Evolutionary conservation across 148 eudicot species (phyloP), one percentile per base, ranked within the genome.

Genomic region (Silene latifolia): DNA sequence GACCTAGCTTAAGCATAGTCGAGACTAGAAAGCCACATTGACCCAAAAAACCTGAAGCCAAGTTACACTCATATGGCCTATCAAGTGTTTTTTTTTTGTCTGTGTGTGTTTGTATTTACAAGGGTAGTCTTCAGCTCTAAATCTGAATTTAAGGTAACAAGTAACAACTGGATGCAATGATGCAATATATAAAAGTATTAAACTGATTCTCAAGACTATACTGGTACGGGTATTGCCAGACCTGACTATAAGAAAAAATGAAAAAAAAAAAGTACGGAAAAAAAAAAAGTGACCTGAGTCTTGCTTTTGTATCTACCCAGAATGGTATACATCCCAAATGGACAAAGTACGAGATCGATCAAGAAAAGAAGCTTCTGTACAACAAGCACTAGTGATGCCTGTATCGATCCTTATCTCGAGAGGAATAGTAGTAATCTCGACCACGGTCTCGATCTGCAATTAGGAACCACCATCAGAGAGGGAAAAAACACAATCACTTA

Each of bases 381-480:
- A 51, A 57, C 19, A 21, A 48, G 17, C 19, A 24, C 73, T 78
- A 87, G 76, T 91, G 96, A 80, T 87, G 89, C 64, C 94, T 87
- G 57, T 88, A 87, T 51, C 93, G 91, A 72, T 93, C 92, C 80
- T 87, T 92, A 63, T 93, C 98, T 75, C 93, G 86, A 29, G 89
- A 85, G 15, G 89, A 79, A 75, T 88, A 84, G 42, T 87, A 61
- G 44, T 80, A 69, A 76, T 89, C 94, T 19, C 77, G 77, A 25
- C 86, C 97, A 18, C 79, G 79, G 79, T 68, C 85, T 67, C 74
- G 79, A 82, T 68, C 86, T 75, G 79, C 65, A 75, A 69, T 53
- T 14, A 71, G 9, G 63, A 46, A 25, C 17, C 10, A 66, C 39
- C 3, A 68, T 71, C 18, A 71, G 59, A 11, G 7, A 60, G 12